Percentiles rank a stretch among this genome's conserved stretches.
Evolutionary conservation across 225 moss, liverwort and hornwort genomes (phyloP).

Genomic region (Antitrichia curtipendula): DNA sequence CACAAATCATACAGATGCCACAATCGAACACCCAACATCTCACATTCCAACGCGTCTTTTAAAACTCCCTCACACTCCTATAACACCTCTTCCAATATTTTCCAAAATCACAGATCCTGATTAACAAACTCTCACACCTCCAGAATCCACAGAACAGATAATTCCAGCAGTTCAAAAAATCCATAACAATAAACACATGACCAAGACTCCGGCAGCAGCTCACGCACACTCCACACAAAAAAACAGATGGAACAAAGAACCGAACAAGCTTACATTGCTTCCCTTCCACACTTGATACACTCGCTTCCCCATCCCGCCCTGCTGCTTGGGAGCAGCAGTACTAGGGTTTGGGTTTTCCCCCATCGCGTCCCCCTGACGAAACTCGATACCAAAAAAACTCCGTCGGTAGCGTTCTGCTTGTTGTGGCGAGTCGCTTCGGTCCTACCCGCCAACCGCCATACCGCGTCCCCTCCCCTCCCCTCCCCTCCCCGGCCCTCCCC

Average conservation of each 20-base stretch:
- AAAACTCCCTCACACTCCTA: neutral
- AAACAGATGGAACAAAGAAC: neutral
- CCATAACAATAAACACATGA: too few relatives aligned
- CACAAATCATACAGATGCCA: neutral
- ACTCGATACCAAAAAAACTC: neutral
- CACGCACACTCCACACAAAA: neutral
- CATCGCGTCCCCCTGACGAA: neutral
- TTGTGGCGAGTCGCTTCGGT: neutral
- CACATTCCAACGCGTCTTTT: neutral
- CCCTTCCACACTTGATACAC: slow-evolving; percentile 98
- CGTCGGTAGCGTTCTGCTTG: neutral
- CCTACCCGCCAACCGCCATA: neutral
- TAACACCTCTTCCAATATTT: neutral
- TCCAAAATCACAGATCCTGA: neutral
- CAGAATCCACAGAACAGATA: neutral
- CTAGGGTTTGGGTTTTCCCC: slow-evolving; percentile 25
- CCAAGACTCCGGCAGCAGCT: neutral
- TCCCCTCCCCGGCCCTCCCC: neutral
- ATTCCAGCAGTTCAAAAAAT: neutral
- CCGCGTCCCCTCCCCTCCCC: neutral
- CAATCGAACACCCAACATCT: neutral
- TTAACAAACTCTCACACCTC: neutral
- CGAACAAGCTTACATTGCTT: slow-evolving; percentile 60
- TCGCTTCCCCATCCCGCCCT: slow-evolving; percentile 54
- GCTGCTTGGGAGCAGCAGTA: neutral